Evolutionary conservation across 345 rosid genomes (phyloP), one percentile per base, ranked within the genome.

Genomic region (Heritiera littoralis): DNA sequence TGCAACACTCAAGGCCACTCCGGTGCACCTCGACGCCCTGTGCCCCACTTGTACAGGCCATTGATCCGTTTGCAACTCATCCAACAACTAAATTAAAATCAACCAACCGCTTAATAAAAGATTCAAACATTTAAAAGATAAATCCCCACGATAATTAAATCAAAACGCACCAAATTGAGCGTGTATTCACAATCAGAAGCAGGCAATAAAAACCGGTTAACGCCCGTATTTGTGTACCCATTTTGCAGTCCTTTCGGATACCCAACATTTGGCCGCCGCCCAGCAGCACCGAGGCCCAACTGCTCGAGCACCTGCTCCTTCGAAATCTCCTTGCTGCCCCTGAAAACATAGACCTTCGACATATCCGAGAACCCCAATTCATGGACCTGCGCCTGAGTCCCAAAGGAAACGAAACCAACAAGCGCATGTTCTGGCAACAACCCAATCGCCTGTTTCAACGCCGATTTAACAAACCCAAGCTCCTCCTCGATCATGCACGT

Each of bases 401-500:
- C 99, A 65, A 87, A 97, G 1, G 98, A 84, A 13, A 94, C 97
- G 17, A 97, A 92, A 7, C 99, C 99, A 6, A 97, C 99, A 70
- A 97, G 91, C 12, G 99, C 98, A 54, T 97, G 92, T 3, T 94
- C 99, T 0, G 99, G 98, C 79, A 94, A 80, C 89, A 97, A 82
- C 38, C 98, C 98, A 56, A 97, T 84, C 5, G 99, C 99, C 77
- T 90, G 98, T 85, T 92, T 93, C 70, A 94, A 75, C 9, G 90
- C 98, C 3, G 93, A 92, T 83, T 86, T 93, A 12, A 89, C 98
- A 52, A 81, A 93, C 7, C 84, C 96, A 68, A 97, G 76, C 64
- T 97, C 98, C 86, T 97, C 99, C 89, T 97, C 98, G 75, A 97
- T 94, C 98, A 94, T 89, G 81, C 98, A 94, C 1, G 94, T 94